Percentiles rank a stretch among this genome's conserved stretches.
phyloP scores from a whole-genome alignment of 306 rosid species.

The Prunus campanulata region DNA sequence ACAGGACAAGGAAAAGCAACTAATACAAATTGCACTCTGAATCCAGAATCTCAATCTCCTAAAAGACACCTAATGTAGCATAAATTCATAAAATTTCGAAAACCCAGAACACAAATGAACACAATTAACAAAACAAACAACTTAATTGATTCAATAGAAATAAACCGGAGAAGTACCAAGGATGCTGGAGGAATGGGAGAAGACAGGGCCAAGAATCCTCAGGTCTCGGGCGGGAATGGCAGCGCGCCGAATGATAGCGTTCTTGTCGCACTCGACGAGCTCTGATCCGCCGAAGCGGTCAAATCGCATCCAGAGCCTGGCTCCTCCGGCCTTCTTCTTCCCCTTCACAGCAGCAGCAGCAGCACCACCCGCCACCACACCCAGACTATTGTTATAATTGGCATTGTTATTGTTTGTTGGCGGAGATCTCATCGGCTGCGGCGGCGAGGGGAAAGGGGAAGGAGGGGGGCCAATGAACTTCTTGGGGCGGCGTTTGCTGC shows the following conservation, averaged over 20 bases:
- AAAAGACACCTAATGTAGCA: neutral
- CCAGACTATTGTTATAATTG: constrained; percentile 10
- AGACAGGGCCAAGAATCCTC: constrained; percentile 87
- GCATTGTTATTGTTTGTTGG: neutral
- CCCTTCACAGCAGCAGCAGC: constrained; percentile 39
- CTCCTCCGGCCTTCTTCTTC: constrained; percentile 85
- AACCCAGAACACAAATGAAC: neutral
- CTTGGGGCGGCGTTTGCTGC: constrained; percentile 61
- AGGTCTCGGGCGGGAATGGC: constrained; percentile 83
- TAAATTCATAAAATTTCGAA: neutral
- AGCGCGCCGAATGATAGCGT: constrained; percentile 69
- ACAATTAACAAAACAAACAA: neutral
- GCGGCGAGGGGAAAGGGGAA: constrained; percentile 7
- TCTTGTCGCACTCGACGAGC: constrained; percentile 83
- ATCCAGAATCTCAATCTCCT: neutral
- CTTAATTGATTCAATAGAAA: neutral
- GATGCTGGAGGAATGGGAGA: constrained; percentile 89
- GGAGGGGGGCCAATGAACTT: constrained; percentile 23
- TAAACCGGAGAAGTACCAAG: constrained; percentile 51
- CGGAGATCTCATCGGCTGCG: constrained; percentile 19
- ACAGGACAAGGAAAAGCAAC: neutral
- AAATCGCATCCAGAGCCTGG: constrained; percentile 88
- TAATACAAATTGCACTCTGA: neutral
- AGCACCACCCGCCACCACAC: constrained; percentile 4
- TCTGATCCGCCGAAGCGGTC: constrained; percentile 72